A percentile compares a stretch with the other conserved stretches of the same genome.
Conservation (phyloP, 1,284 basidiomycete genomes). For the Pseudozyma thailandica region DNA sequence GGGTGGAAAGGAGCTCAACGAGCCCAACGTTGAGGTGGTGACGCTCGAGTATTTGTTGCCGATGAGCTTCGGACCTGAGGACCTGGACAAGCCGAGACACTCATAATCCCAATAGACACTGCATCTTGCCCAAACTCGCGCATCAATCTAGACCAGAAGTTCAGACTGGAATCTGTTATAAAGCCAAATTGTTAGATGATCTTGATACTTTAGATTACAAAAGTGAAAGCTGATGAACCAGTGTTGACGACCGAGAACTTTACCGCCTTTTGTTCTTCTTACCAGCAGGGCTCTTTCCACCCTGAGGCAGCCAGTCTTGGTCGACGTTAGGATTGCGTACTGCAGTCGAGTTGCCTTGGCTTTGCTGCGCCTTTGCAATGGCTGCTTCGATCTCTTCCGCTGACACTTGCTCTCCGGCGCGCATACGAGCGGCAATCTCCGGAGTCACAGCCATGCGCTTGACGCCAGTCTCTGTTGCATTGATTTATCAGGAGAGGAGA, state of each 20-base stretch:
- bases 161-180: no score
- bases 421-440: conserved; percentile 60
- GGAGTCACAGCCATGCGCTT: conserved; percentile 59
- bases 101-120: no score
- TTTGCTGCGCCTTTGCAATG: conserved; percentile 34
- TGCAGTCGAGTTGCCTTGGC: conserved; percentile 21
- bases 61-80: conserved; percentile 86
- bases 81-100: conserved; percentile 70
- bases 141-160: no score
- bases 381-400: conserved; percentile 61
- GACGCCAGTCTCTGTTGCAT: conserved; percentile 52
- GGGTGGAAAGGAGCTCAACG: conserved; percentile 59
- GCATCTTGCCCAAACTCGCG: no score
- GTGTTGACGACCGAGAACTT: neutral
- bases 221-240: neutral
- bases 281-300: conserved; percentile 27
- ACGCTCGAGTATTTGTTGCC: conserved; percentile 81
- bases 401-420: conserved; percentile 60
- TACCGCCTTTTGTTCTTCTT: conserved; percentile 39
- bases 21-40: conserved; percentile 71
- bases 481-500: neutral
- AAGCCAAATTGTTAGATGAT: no score
- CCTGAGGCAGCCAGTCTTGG: conserved; percentile 50
- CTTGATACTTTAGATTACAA: no score
- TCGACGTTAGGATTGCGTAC: conserved; percentile 49